Base-by-base conservation (phyloP, 2,329 filamentous ascomycete genomes). In the Pyricularia grisea region DNA sequence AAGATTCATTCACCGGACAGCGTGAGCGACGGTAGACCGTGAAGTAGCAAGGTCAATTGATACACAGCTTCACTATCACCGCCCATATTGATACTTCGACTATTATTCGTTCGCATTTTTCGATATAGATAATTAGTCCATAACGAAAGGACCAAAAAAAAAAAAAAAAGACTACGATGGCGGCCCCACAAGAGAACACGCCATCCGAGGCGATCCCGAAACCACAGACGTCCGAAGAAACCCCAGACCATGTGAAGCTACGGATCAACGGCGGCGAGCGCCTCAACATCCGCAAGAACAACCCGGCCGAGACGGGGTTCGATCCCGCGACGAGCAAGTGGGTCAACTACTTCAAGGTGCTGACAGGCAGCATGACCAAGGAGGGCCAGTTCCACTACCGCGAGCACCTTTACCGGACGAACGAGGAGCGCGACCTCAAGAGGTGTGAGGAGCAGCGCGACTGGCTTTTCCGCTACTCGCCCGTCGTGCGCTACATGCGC, bases 271-370 rank as follows among this genome's bases (percentile, higher is more conserved):
- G 65, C 36, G 50, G 23, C 50, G 25, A 67, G 66, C 36, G 42
- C 3, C 23, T 58, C 25, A 55, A 30, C 31, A 58, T 67, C 27
- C 36, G 66, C 66, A 60, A 81, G 72, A 89, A 89, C 78, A 85
- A 89, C 78, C 87, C 87, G 61, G 77, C 81, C 70, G 82, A 84
- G 72, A 89, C 87, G 27, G 87, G 87, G 72, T 90, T 89, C 82
- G 85, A 89, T 78, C 87, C 88, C 67, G 74, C 82, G 73, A 83
- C 82, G 65, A 79, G 80, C 71, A 87, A 84, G 84, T 97, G 92
- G 90, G 86, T 90, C 77, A 97, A 92, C 82, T 91, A 93, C 82
- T 97, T 96, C 85, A 87, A 87, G 74, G 91, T 94, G 79, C 82
- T 97, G 67, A 88, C 91, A 20, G 91, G 92, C 69, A 83, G 85